Evolutionary conservation across 768 basidiomycete genomes (phyloP).

Genomic region (Sutorius australiensis): DNA sequence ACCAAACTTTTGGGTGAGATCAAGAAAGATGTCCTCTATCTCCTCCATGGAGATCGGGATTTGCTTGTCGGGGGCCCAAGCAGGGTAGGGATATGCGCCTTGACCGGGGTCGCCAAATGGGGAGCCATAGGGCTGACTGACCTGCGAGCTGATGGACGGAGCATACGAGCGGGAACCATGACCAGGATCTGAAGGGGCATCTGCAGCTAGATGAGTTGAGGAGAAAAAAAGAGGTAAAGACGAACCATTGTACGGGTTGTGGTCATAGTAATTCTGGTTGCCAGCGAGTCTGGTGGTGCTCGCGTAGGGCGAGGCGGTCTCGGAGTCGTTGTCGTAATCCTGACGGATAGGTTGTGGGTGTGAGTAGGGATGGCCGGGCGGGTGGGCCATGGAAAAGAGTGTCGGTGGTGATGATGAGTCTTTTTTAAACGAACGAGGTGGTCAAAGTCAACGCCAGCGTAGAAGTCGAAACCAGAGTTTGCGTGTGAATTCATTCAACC

Average conservation of each 20-base stretch:
- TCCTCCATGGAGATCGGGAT: slow-evolving; percentile 97
- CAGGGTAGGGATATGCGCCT: slow-evolving; percentile 78
- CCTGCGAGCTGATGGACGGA: slow-evolving; percentile 59
- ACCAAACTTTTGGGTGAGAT: slow-evolving; percentile 97
- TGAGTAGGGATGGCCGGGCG: slow-evolving; percentile 37
- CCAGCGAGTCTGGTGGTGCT: slow-evolving; percentile 55
- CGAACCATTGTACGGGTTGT: slow-evolving; percentile 21
- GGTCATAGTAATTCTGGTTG: slow-evolving; percentile 35
- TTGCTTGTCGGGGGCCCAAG: slow-evolving; percentile 89
- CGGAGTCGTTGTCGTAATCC: slow-evolving; percentile 47
- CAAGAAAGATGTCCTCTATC: slow-evolving; percentile 98
- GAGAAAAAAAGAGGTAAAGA: not conserved
- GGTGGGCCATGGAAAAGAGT: slow-evolving; percentile 34
- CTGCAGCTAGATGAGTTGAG: slow-evolving; percentile 8
- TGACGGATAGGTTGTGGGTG: slow-evolving; percentile 33
- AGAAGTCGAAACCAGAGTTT: slow-evolving; percentile 6
- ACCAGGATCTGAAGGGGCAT: slow-evolving; percentile 30
- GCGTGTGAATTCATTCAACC: slow-evolving; percentile 16
- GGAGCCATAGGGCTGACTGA: slow-evolving; percentile 53
- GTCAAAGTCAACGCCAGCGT: slow-evolving; percentile 27
- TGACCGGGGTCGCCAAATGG: slow-evolving; percentile 56
- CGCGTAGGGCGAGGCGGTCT: slow-evolving; percentile 53
- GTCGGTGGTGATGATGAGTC: slow-evolving; percentile 12
- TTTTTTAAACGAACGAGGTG: slow-evolving; percentile 1
- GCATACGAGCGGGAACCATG: slow-evolving; percentile 44